Evolutionary conservation across 1,139 yeast genomes (phyloP), one percentile per base, ranked within the genome.

Genomic region (Pichia terricola): DNA sequence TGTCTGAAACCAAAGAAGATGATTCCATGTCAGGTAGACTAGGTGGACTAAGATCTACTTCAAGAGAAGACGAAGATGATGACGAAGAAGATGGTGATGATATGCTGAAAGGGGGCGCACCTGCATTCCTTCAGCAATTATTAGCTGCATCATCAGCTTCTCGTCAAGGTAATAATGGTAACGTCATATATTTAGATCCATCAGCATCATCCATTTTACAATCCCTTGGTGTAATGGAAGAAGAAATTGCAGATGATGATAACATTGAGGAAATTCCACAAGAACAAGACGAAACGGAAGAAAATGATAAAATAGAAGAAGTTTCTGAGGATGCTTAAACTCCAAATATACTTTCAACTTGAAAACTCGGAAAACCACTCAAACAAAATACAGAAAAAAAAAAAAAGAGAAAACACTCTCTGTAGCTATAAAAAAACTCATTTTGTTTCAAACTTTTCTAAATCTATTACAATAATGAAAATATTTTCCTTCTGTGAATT

Each of bases 141-240:
- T 53, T 53, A 34, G 54, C 61, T 7, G 59, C 62, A 35, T 54
- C 55, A 30, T 46, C 58, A 34, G 50, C 57, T 33, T 58, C 55
- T 31, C 60, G 58, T 38, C 32, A 35, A 8, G 46, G 55, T 25
- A 46, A 54, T 28, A 50, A 53, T 44, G 56, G 57, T 45, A 57
- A 57, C 41, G 54, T 61, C 36, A 57, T 61, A 39, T 61, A 61
- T 40, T 48, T 62, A 27, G 65, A 62, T 45, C 58, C 63, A 4
- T 58, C 63, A 22, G 56, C 64, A 7, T 54, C 62, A n/a, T 58
- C 64, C 8, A 55, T 59, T 39, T 52, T 60, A 38, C 61, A 59
- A 39, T 67, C 69, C 2, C 59, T 63, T 10, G 67, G 68, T 34
- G 63, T 45, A 52, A 64, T 42, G 63, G 63, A 59, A 38, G 62